These are phyloP conservation scores for Mortierella sp. DNA, from an alignment of 371 early-diverging fungal species.

Conservation along the genomic window DNA sequence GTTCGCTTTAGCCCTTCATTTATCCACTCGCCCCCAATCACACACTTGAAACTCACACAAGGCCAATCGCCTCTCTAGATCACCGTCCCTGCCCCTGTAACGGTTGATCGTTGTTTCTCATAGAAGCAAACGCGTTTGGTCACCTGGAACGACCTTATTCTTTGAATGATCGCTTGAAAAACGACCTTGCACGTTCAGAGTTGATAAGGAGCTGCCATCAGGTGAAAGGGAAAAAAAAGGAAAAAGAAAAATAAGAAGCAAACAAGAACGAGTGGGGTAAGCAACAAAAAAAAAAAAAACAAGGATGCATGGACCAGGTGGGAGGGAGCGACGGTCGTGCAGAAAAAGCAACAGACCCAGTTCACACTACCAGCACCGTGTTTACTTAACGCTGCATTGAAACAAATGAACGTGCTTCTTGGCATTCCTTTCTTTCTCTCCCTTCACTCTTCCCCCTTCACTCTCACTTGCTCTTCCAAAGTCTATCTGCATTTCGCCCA, in stretches of 20 bases:
- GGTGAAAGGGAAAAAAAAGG: no score
- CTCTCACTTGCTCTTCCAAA: not conserved
- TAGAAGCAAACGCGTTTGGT: no score
- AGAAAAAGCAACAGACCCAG: not conserved
- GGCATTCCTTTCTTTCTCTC: not conserved
- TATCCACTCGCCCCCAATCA: not conserved
- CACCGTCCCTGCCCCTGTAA: not conserved
- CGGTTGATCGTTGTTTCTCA: no score
- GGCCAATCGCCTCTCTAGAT: not conserved
- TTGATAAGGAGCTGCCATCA: no score
- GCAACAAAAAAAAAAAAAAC: not conserved
- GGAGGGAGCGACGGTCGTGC: not conserved
- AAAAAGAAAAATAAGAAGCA: not conserved
- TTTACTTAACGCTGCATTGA: conserved; percentile 19
- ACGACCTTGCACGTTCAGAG: no score
- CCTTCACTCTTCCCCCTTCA: not conserved
- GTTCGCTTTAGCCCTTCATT: conserved; percentile 32
- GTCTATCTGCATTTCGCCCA: not conserved
- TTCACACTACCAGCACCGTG: not conserved
- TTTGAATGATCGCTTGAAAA: not conserved
- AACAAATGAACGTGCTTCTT: conserved; percentile 27
- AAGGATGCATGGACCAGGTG: conserved; percentile 24
- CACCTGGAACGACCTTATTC: no score
- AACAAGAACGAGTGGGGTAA: not conserved
- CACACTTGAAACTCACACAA: not conserved